Percentiles rank a stretch among this genome's conserved stretches.
These are phyloP conservation scores for Tremella mesenterica DNA, from an alignment of 768 basidiomycete genomes.

Conservation along the genomic window DNA sequence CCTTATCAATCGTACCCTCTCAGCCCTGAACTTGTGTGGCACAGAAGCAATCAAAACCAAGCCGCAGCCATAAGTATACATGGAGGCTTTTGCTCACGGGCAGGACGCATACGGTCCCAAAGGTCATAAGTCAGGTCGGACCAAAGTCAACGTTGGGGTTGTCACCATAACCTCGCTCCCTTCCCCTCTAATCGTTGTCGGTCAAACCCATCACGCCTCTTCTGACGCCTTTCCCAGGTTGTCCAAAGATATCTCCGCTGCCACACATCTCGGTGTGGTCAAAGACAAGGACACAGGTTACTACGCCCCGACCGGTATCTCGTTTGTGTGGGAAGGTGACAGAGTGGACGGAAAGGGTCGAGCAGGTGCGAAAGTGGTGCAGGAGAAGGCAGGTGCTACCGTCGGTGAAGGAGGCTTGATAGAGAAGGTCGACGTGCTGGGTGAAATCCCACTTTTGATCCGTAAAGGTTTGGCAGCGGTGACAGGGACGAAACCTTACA, in stretches of 20 bases:
- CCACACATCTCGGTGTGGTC: conserved; percentile 51
- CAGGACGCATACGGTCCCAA: conserved; percentile 63
- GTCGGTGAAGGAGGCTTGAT: conserved; percentile 46
- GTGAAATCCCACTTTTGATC: conserved; percentile 85
- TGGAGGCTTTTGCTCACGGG: not conserved
- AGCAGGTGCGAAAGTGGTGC: conserved; percentile 47
- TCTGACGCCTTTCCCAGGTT: conserved; percentile 8
- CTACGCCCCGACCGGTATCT: conserved; percentile 57
- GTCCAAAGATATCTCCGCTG: conserved; percentile 26
- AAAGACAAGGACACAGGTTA: conserved; percentile 77
- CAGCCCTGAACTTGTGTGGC: too few relatives aligned
- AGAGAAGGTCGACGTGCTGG: conserved; percentile 71
- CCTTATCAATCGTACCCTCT: too few relatives aligned
- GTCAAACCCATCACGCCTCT: conserved; percentile 28
- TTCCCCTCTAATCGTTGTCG: conserved; percentile 28
- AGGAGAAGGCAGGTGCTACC: conserved; percentile 54
- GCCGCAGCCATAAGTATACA: not conserved
- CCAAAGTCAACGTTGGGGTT: conserved; percentile 69
- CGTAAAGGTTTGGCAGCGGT: conserved; percentile 90
- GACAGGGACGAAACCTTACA: conserved; percentile 83
- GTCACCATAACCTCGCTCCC: conserved; percentile 22
- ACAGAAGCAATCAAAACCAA: not conserved
- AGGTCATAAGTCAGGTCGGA: conserved; percentile 71
- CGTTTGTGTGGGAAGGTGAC: conserved; percentile 69
- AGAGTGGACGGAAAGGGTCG: conserved; percentile 47